Percentiles rank a stretch among this genome's conserved stretches.
Evolutionary conservation across 2,329 filamentous ascomycete genomes (phyloP).

Genomic region (Septoria petroselini): DNA sequence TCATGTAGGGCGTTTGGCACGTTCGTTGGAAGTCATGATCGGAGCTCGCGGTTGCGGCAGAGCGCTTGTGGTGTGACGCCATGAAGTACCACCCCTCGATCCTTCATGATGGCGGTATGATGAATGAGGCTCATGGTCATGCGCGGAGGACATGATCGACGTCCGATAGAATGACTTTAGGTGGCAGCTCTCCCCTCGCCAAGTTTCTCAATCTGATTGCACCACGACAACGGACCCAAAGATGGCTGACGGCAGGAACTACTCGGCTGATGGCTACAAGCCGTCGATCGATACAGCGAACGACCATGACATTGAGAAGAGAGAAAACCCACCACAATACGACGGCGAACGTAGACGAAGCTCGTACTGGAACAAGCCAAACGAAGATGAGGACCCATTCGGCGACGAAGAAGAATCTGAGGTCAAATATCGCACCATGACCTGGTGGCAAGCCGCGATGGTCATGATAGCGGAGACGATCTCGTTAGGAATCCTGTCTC

Average conservation of each 20-base stretch:
- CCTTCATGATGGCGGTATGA: conserved; percentile 10
- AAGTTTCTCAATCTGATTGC: neutral
- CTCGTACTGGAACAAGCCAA: conserved; percentile 14
- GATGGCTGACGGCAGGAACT: conserved; percentile 2
- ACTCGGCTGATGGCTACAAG: conserved; percentile 14
- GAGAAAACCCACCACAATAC: conserved; percentile 6
- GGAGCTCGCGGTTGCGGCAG: neutral
- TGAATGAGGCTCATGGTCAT: conserved; percentile 12
- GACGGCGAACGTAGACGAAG: conserved; percentile 12
- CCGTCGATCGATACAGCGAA: conserved; percentile 11
- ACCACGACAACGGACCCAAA: neutral
- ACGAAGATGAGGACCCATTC: conserved; percentile 18
- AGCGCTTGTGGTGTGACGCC: neutral
- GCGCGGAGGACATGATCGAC: conserved; percentile 2
- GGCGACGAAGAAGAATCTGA: conserved; percentile 30
- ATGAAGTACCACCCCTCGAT: neutral
- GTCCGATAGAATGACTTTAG: neutral
- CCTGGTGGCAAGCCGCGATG: conserved; percentile 45
- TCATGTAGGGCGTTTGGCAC: no score
- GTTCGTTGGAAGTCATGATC: no score
- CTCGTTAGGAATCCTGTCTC: conserved; percentile 54
- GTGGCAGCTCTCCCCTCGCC: no score
- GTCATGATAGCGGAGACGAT: conserved; percentile 60
- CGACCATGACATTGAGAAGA: conserved; percentile 13
- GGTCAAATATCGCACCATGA: conserved; percentile 52